Evolutionary conservation across 306 rosid species (phyloP).

Genomic region (Boehmeria nivea): DNA sequence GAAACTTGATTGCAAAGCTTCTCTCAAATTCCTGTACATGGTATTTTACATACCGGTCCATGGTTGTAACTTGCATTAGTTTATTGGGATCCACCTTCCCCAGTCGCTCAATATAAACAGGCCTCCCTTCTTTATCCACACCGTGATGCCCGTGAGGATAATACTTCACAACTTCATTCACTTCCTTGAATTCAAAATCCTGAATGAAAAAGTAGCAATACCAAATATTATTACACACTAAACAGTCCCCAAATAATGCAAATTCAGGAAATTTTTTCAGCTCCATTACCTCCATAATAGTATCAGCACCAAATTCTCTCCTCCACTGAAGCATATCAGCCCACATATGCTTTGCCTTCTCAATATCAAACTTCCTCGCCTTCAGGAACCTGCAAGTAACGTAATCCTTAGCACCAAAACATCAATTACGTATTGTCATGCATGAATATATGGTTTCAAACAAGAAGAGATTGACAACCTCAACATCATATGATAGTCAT

Average conservation of each 20-base stretch:
- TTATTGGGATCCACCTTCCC: constrained; percentile 90
- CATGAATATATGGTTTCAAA: background rate
- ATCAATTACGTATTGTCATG: background rate
- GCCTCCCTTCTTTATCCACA: constrained; percentile 97
- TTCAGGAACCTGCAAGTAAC: constrained; percentile 59
- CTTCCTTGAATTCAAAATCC: constrained; percentile 85
- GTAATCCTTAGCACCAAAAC: constrained; percentile 4
- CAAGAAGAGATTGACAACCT: constrained; percentile 39
- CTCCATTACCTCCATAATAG: constrained; percentile 58
- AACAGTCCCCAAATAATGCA: no score
- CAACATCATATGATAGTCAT: constrained; percentile 90
- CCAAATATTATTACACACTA: no score
- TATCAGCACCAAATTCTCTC: constrained; percentile 73
- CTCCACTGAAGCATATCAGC: constrained; percentile 95
- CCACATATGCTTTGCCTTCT: constrained; percentile 96
- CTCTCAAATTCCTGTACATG: constrained; percentile 92
- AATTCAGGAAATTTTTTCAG: constrained; percentile 5
- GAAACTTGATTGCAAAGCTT: constrained; percentile 76
- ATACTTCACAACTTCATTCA: constrained; percentile 59
- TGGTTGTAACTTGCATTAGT: constrained; percentile 82
- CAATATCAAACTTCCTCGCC: constrained; percentile 88
- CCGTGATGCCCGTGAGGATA: constrained; percentile 98
- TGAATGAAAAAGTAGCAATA: constrained; percentile 16
- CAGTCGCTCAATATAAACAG: constrained; percentile 88
- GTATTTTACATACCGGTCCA: constrained; percentile 90